Evolutionary conservation across 352 stramenopile species (phyloP), one percentile per base, ranked within the genome.

Genomic region (Pythium chondricola): DNA sequence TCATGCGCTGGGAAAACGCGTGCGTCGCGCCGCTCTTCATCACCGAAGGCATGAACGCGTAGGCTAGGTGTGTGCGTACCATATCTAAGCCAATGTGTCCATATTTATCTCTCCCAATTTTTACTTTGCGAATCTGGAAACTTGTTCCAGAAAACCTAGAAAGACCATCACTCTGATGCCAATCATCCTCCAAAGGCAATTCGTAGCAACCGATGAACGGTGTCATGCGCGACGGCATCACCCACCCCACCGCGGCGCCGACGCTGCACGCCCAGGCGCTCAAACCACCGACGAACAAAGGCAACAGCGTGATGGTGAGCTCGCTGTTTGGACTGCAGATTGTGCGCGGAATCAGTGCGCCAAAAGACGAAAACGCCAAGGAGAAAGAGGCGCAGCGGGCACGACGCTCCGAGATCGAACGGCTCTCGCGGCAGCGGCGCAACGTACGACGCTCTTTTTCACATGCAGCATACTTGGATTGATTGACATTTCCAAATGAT

Each of bases 1-100:
- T 84, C 32, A 63, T 88, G 35, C 68, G 73, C 26, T 85, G 75
- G 73, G 75, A 88, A 40, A 83, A 71, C 33, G 63, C 68, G 6
- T 80, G 68, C 41, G 49, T 85, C 11, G 67, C 69, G 16, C 75
- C 75, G 1, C 51, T 85, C 43, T 69, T 75, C 31, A 73, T 86
- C 40, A 51, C 33, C n/a, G n/a, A n/a, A n/a, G n/a, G n/a, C n/a
- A n/a, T n/a, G n/a, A n/a, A n/a, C n/a, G n/a, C n/a, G n/a, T n/a
- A n/a, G n/a, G n/a, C n/a, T n/a, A n/a, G n/a, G n/a, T n/a, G 4
- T 43, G 27, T 4, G 20, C 21, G 20, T 31, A 27, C 17, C 13
- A 36, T 16, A 20, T 48, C 5, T 13, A 20, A 31, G 6, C 25
- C 27, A 40, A 18, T 18, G 13, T 8, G 24, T 40, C 33, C 33